Evolutionary conservation across 345 rosid genomes (phyloP).

Genomic region (Camelina sativa): DNA sequence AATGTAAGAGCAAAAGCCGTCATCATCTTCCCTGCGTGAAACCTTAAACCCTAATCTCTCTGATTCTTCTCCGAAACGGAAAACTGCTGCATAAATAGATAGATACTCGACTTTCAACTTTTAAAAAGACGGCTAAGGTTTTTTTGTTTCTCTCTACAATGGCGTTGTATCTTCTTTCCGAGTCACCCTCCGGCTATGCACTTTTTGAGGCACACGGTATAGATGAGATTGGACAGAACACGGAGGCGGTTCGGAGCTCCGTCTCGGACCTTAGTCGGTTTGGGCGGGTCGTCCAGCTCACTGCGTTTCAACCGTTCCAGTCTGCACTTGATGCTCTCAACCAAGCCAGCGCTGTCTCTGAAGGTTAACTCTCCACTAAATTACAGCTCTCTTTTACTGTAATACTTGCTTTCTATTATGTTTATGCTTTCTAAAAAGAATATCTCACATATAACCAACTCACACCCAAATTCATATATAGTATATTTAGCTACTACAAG

Average conservation of each 20-base stretch:
- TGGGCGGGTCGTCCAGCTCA: slow-evolving; percentile 80
- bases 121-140: slow-evolving; percentile 23
- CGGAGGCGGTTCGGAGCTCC: slow-evolving; percentile 79
- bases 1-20: neutral
- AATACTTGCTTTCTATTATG: neutral
- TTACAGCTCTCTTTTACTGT: neutral
- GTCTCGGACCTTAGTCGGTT: slow-evolving; percentile 71
- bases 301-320: slow-evolving; percentile 64
- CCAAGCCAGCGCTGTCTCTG: slow-evolving; percentile 82
- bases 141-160: slow-evolving; percentile 41
- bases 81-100: slow-evolving; percentile 23
- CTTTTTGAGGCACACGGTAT: slow-evolving; percentile 62
- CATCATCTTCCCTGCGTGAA: slow-evolving; percentile 1
- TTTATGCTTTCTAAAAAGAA: neutral
- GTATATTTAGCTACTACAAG: too few species aligned
- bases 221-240: slow-evolving; percentile 84
- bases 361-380: slow-evolving; percentile 53
- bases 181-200: slow-evolving; percentile 76
- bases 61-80: neutral
- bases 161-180: slow-evolving; percentile 63
- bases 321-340: slow-evolving; percentile 80
- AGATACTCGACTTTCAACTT: neutral
- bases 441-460: neutral
- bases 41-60: slow-evolving; percentile 29
- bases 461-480: too few species aligned